These are phyloP conservation scores for Poterioochromonas sp. DNA, from an alignment of 352 stramenopile species.

Conservation along the genomic window DNA sequence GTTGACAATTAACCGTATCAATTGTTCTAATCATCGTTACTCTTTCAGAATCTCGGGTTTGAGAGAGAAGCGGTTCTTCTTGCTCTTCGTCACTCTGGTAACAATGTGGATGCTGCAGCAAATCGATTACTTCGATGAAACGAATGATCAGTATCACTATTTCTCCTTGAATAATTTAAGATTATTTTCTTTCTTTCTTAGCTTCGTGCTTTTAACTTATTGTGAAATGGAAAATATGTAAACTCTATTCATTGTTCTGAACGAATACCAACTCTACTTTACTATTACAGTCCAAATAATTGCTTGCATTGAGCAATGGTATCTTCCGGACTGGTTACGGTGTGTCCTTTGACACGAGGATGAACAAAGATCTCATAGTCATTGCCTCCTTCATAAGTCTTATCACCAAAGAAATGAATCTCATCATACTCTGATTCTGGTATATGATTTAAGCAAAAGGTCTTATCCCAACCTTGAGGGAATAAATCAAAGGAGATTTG, in stretches of 20 bases:
- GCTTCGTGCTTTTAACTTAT: no score
- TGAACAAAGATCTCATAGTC: slow-evolving; percentile 97
- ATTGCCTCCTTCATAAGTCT: slow-evolving; percentile 94
- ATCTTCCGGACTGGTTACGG: slow-evolving; percentile 88
- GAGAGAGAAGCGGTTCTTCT: background rate
- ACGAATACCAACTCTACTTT: no score
- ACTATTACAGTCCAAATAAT: slow-evolving; percentile 69
- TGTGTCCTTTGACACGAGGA: slow-evolving; percentile 90
- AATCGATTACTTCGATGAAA: slow-evolving; percentile 4
- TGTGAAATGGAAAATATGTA: no score
- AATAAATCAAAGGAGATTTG: slow-evolving; percentile 99
- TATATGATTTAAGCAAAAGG: slow-evolving; percentile 81
- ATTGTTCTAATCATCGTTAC: background rate
- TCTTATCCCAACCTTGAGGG: slow-evolving; percentile 97
- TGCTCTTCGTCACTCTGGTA: background rate
- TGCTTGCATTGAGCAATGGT: slow-evolving; percentile 89
- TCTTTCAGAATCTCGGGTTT: slow-evolving; percentile 7
- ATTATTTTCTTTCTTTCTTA: background rate
- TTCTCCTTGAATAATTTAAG: no score
- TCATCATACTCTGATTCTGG: slow-evolving; percentile 89
- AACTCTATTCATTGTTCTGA: no score
- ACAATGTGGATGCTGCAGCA: slow-evolving; percentile 24
- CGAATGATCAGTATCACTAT: background rate
- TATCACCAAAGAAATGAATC: slow-evolving; percentile 99
- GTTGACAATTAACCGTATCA: background rate